phyloP scores from a whole-genome alignment of 2,329 filamentous ascomycete genomes.

The Penicillium occitanis region DNA sequence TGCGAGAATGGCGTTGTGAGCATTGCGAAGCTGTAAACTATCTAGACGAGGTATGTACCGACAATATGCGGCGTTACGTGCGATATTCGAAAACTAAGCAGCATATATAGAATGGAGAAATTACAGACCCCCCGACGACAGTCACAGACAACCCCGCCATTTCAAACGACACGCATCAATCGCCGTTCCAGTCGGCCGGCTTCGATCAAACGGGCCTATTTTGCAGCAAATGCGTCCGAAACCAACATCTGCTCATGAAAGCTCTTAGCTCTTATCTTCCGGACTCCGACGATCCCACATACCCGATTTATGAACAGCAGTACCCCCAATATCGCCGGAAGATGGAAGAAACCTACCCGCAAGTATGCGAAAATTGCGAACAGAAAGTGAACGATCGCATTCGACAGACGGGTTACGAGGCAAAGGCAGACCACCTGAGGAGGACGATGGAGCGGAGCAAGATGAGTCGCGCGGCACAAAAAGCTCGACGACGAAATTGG shows the following conservation, averaged over 20 bases:
- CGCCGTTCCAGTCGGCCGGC: constrained; percentile 45
- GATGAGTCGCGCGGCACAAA: constrained; percentile 34
- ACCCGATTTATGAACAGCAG: constrained; percentile 65
- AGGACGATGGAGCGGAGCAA: constrained; percentile 68
- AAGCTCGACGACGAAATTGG: constrained; percentile 42
- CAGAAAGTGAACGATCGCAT: constrained; percentile 70
- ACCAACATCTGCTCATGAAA: constrained; percentile 78
- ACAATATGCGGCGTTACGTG: constrained; percentile 13
- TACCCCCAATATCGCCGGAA: constrained; percentile 69
- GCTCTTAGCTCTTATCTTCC: constrained; percentile 79
- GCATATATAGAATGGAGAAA: constrained; percentile 74
- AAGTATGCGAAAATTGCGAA: constrained; percentile 80
- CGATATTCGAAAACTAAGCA: neutral
- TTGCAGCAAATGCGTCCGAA: constrained; percentile 80
- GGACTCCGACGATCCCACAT: constrained; percentile 63
- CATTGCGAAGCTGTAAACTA: constrained; percentile 85
- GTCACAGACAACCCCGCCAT: constrained; percentile 48
- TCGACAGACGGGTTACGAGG: constrained; percentile 71
- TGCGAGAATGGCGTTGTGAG: constrained; percentile 69
- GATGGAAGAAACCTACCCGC: constrained; percentile 81
- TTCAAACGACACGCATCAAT: constrained; percentile 36
- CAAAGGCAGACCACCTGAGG: constrained; percentile 76
- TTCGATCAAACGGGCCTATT: constrained; percentile 50
- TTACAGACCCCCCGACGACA: constrained; percentile 76
- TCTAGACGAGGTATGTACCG: constrained; percentile 70